These are phyloP conservation scores for Phyllosticta capitalensis DNA, from an alignment of 2,329 filamentous ascomycete genomes.

Conservation along the genomic window DNA sequence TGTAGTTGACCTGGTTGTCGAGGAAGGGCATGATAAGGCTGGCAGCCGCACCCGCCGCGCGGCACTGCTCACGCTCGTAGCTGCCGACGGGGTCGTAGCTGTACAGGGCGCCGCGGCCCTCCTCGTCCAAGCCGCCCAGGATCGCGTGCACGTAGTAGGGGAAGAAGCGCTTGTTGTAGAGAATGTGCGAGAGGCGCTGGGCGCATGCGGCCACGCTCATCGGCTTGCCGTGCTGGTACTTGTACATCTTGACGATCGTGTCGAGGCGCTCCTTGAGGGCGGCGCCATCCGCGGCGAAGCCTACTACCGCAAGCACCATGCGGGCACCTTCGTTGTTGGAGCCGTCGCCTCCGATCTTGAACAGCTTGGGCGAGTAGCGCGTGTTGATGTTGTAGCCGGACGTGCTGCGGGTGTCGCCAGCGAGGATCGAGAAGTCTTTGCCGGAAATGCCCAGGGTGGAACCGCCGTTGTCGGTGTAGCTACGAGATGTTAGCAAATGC, in stretches of 20 bases:
- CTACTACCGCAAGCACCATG: constrained; percentile 86
- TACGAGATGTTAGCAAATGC: constrained; percentile 27
- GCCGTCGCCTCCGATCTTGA: constrained; percentile 89
- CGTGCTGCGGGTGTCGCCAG: constrained; percentile 91
- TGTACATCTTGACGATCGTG: constrained; percentile 96
- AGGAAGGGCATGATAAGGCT: constrained; percentile 98
- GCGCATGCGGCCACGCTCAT: constrained; percentile 94
- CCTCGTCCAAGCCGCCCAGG: constrained; percentile 85
- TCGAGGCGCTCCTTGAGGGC: constrained; percentile 91
- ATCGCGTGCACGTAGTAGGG: constrained; percentile 97
- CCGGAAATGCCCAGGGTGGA: constrained; percentile 93
- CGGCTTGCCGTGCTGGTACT: constrained; percentile 92
- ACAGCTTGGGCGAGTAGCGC: constrained; percentile 88
- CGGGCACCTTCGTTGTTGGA: constrained; percentile 62
- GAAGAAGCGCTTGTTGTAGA: constrained; percentile 98
- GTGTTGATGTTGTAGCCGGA: constrained; percentile 98
- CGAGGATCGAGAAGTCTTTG: constrained; percentile 89
- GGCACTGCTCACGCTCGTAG: constrained; percentile 94
- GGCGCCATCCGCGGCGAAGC: constrained; percentile 89
- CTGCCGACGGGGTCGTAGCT: constrained; percentile 96
- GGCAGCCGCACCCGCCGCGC: constrained; percentile 82
- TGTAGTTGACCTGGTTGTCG: constrained; percentile 99
- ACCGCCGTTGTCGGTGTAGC: constrained; percentile 96
- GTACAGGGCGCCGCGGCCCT: constrained; percentile 89
- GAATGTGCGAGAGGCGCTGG: constrained; percentile 85